A percentile compares a stretch with the other conserved stretches of the same genome.
These are phyloP conservation scores for Scenedesmus sp. DNA, from an alignment of 163 green algal species.

Conservation along the genomic window DNA sequence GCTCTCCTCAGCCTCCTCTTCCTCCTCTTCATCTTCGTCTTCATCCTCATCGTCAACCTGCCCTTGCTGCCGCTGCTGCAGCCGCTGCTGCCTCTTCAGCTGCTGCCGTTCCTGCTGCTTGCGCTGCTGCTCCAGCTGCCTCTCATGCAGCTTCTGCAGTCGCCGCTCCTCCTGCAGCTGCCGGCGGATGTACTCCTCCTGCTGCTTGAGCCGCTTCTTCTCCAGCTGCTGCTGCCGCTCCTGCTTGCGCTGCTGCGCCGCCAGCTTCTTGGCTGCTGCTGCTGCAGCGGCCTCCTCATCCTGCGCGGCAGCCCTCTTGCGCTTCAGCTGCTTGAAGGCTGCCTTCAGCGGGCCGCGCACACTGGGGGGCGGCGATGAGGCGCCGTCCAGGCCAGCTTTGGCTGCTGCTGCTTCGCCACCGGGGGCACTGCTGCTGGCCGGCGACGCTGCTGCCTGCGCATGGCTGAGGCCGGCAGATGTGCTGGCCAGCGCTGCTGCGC, in stretches of 20 bases:
- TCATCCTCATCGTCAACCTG: neutral
- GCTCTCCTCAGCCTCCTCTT: conserved; percentile 7
- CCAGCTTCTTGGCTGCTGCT: conserved; percentile 28
- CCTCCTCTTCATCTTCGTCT: conserved; percentile 5
- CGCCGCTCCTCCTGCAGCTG: conserved; percentile 55
- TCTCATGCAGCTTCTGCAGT: conserved; percentile 24
- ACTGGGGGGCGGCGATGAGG: neutral
- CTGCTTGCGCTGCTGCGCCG: conserved; percentile 21
- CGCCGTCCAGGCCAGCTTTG: neutral
- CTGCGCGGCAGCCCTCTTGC: conserved; percentile 22
- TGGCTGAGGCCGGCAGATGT: conserved; percentile 16
- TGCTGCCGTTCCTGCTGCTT: conserved; percentile 25
- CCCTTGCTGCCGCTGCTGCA: conserved; percentile 53
- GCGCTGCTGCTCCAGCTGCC: conserved; percentile 16
- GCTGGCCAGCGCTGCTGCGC: conserved; percentile 18
- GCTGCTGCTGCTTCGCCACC: neutral
- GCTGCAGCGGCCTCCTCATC: conserved; percentile 2
- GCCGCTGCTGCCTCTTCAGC: neutral
- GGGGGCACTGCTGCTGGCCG: conserved; percentile 41
- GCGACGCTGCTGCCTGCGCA: conserved; percentile 46
- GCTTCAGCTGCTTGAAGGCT: conserved; percentile 65
- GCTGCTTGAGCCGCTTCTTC: conserved; percentile 13
- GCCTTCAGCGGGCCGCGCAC: conserved; percentile 64
- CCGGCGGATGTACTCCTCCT: neutral
- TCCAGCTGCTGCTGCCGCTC: conserved; percentile 26